These are phyloP conservation scores for Cladosporium phlei DNA, from an alignment of 2,329 filamentous ascomycete genomes.

Conservation along the genomic window DNA sequence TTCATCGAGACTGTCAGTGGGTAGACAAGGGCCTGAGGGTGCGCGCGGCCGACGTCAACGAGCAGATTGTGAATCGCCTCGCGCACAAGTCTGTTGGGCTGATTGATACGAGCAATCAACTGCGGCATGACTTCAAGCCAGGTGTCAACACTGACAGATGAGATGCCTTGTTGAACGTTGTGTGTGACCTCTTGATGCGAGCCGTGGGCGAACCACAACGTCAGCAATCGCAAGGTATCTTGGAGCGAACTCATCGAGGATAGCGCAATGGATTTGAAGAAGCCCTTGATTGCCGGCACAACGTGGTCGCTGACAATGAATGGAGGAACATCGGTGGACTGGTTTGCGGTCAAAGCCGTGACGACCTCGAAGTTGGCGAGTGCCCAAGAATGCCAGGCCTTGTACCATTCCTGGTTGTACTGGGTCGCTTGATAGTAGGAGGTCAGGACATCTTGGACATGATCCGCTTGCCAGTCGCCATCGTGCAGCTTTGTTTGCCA, in stretches of 20 bases:
- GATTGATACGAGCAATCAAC: conserved; percentile 93
- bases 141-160: conserved; percentile 89
- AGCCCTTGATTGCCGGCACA: conserved; percentile 88
- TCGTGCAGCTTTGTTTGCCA: conserved; percentile 86
- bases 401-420: conserved; percentile 95
- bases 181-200: conserved; percentile 81
- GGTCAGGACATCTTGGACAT: conserved; percentile 81
- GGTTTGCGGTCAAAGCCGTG: conserved; percentile 67
- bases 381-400: conserved; percentile 99
- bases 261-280: conserved; percentile 94
- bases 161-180: conserved; percentile 84
- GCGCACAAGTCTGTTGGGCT: conserved; percentile 83
- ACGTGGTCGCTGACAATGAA: conserved; percentile 78
- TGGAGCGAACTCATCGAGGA: conserved; percentile 90
- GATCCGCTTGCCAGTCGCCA: conserved; percentile 81
- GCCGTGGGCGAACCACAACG: conserved; percentile 93
- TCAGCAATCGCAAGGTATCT: conserved; percentile 86
- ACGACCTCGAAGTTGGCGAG: conserved; percentile 98
- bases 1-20: conserved; percentile 98
- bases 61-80: conserved; percentile 88
- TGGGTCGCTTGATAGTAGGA: conserved; percentile 89
- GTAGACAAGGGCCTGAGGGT: conserved; percentile 95
- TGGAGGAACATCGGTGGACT: conserved; percentile 55
- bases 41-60: conserved; percentile 84
- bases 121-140: conserved; percentile 99